A percentile compares a stretch with the other conserved stretches of the same genome.
Conservation (phyloP, 805 yeast species). For the Metschnikowia reukaufii region DNA sequence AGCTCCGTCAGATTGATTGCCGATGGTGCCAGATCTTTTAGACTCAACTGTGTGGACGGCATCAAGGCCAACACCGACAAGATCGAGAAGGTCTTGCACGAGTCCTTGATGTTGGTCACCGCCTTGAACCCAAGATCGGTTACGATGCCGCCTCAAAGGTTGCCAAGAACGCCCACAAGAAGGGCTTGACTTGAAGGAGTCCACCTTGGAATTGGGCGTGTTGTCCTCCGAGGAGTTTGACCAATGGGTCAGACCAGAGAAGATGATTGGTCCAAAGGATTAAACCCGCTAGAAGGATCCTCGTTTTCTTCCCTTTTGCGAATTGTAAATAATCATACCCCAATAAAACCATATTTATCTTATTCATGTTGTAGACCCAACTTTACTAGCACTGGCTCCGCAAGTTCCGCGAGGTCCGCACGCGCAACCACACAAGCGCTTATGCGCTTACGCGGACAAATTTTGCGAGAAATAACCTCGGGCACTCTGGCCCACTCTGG, state of each 20-base stretch:
- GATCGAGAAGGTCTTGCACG: constrained; percentile 84
- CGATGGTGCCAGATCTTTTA: constrained; percentile 88
- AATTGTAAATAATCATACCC: constrained; percentile 5
- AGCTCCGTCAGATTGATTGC: constrained; percentile 85
- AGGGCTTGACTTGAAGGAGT: constrained; percentile 95
- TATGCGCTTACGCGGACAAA: constrained; percentile 17
- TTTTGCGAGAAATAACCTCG: constrained; percentile 13
- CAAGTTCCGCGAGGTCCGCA: too few species aligned
- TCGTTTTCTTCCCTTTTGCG: background rate
- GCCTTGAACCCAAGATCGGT: constrained; percentile 98
- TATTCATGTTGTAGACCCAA: background rate
- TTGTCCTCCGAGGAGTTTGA: constrained; percentile 85
- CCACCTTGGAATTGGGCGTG: constrained; percentile 88
- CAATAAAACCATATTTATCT: background rate
- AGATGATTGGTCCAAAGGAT: constrained; percentile 92
- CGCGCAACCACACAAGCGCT: too few species aligned
- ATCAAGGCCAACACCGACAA: constrained; percentile 85
- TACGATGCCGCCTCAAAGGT: constrained; percentile 97
- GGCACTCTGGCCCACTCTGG: too few species aligned
- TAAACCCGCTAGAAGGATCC: constrained; percentile 15
- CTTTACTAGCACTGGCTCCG: too few species aligned
- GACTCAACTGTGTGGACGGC: constrained; percentile 93
- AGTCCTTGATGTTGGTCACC: constrained; percentile 96
- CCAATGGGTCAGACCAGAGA: constrained; percentile 96
- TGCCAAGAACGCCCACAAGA: constrained; percentile 98